Evolutionary conservation across 768 basidiomycete species (phyloP).

Genomic region (Mycena capillaripes): DNA sequence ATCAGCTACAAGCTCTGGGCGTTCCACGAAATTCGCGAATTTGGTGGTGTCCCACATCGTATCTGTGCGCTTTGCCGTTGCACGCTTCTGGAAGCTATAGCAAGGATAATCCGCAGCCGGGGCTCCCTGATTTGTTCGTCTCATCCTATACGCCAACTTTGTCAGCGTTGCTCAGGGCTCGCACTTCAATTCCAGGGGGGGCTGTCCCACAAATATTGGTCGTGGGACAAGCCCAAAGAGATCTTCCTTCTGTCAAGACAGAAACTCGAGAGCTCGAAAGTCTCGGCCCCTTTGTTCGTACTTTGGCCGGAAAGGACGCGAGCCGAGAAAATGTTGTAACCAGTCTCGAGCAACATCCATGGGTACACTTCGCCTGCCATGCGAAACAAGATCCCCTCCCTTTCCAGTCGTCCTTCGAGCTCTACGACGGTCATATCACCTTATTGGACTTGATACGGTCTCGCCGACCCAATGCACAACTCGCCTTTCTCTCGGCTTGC

Average conservation of each 20-base stretch:
- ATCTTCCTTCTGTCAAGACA: constrained; percentile 17
- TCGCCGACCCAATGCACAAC: constrained; percentile 25
- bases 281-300: neutral
- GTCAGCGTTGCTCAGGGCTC: constrained; percentile 42
- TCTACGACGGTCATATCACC: constrained; percentile 22
- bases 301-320: constrained; percentile 31
- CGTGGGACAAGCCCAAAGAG: constrained; percentile 13
- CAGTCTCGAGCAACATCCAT: constrained; percentile 35
- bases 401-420: constrained; percentile 34
- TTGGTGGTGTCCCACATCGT: constrained; percentile 46
- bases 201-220: neutral
- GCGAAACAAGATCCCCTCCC: constrained; percentile 36
- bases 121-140: constrained; percentile 42
- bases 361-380: constrained; percentile 47
- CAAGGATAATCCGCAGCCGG: neutral
- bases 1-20: constrained; percentile 25
- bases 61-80: constrained; percentile 43
- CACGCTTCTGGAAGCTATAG: constrained; percentile 44
- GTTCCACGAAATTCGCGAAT: constrained; percentile 5
- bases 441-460: constrained; percentile 23
- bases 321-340: constrained; percentile 28
- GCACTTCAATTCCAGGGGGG: neutral
- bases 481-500: constrained; percentile 38
- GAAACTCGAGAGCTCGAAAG: constrained; percentile 8
- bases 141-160: constrained; percentile 49